Base-by-base conservation (phyloP, 2,329 filamentous ascomycete genomes). In the Neopestalotiopsis rosae region DNA sequence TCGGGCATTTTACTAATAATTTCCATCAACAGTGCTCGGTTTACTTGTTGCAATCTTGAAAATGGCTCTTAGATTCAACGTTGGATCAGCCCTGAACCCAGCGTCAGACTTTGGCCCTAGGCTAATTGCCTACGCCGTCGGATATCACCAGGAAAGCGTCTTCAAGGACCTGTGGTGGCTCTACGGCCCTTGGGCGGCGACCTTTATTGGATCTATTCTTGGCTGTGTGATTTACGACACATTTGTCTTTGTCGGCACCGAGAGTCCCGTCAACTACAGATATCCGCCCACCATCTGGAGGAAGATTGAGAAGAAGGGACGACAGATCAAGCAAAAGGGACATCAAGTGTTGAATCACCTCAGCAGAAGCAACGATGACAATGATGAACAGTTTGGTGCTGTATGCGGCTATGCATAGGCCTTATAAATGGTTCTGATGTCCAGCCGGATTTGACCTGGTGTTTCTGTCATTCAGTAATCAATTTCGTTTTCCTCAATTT, bases 51-150 rank as follows among this genome's bases (percentile, higher is more conserved):
- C 78, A 0, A 78, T 76, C 2, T 73, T 81, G 28, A 81, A 79
- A 67, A 79, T 81, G 64, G 77, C 77, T 0, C 67, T 82, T 1
- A 79, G 78, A 0, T 80, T 79, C 56, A 81, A 81, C 58, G 79
- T 77, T 5, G 80, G 79, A 3, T 77, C 79, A 3, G 76, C 80
- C 0, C 66, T 82, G 67, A 82, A 81, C 34, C 79, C 80, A 14
- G 80, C 80, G 0, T 79, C 79, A 4, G 80, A 81, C 38, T 78
- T 81, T 49, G 80, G 80, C 1, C 79, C 79, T 0, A 73, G 79
- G 0, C 72, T 81, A 0, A 70, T 80, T 1, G 74, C 77, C 6
- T 77, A 77, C 32, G 74, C 77, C 1, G 75, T 76, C 13, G 79
- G 79, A 1, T 80, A 78, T 62, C 66, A 69, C 13, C 71, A 66